Evolutionary conservation across 169 alveolate species (phyloP).

Genomic region (Amoebophrya sp.): DNA sequence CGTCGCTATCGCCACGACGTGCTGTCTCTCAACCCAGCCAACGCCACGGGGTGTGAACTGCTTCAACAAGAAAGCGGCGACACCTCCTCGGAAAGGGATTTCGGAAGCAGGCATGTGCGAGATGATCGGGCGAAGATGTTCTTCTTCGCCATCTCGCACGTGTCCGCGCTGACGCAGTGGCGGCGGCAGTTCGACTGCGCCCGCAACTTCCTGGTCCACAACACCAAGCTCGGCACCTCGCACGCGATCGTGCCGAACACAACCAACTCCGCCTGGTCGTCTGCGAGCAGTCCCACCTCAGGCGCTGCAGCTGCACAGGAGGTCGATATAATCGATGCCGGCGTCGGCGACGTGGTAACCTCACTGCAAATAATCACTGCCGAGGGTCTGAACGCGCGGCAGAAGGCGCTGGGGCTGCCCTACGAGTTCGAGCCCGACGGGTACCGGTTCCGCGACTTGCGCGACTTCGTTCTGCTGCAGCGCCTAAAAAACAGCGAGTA

Average conservation of each 20-base stretch:
- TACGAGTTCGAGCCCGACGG: not conserved
- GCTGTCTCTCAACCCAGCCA: not conserved
- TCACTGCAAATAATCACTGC: too few relatives aligned
- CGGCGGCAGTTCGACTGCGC: too few relatives aligned
- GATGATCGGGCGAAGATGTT: not conserved
- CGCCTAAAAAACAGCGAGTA: not conserved
- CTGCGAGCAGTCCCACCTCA: not conserved
- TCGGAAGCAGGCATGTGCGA: not conserved
- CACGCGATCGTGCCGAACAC: not conserved
- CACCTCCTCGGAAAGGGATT: not conserved
- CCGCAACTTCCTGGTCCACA: not conserved
- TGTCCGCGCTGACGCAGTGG: not conserved
- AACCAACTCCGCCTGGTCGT: not conserved
- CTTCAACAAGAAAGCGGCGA: not conserved
- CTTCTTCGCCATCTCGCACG: not conserved
- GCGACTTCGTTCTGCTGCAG: not conserved
- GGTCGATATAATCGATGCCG: not conserved
- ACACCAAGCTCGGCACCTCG: not conserved
- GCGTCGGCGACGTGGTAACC: too few relatives aligned
- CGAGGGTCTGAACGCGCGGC: too few relatives aligned
- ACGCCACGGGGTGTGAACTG: not conserved
- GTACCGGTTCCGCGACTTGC: not conserved
- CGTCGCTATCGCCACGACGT: too few relatives aligned
- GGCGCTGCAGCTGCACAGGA: not conserved
- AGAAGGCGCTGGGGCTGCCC: too few relatives aligned